Base-by-base conservation (phyloP, 768 basidiomycete genomes). In the Serpula lacrymans region DNA sequence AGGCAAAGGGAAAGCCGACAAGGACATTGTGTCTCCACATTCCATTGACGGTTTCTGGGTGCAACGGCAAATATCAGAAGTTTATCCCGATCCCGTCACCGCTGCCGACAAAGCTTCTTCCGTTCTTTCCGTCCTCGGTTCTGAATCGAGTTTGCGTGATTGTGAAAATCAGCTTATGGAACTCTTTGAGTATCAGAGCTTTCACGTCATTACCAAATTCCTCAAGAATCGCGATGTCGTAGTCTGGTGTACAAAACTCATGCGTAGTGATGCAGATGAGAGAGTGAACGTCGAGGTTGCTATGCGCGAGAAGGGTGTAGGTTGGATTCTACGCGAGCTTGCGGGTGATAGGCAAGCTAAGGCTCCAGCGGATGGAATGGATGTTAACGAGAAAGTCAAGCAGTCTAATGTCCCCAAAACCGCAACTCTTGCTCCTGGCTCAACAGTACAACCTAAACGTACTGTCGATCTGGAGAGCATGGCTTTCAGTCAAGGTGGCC, bases 1-100 rank as follows among this genome's bases (percentile, higher is more conserved):
- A 23, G 62, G 68, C 16, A 74, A 72, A 38, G 58, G 71, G 40
- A 80, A 81, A 53, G 70, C 68, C 32, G 82, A 88, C 63, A 82
- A 83, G 51, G 88, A 90, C 51, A 68, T 81, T 39, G 84, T 98
- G 28, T 84, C 91, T 0, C 92, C 93, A 0, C 91, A 96, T 47
- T 75, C 83, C 37, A 83, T 99, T 54, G 95, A 99, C 60, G 95
- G 80, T 20, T 98, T 98, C 80, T 99, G 94, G 94, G 90, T 99
- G 0, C 96, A 99, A 57, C 84, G 94, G 1, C 87, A 95, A 44
- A 83, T 98, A 37, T 80, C 88, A 0, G 83, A 90, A 56, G 74
- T 92, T 11, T 97, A 96, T 55, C 77, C 94, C 4, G 96, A 99
- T 58, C 89, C 96, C 2, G 85, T 92, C 53, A 96, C 91, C 12